Percentiles rank a stretch among this genome's conserved stretches.
phyloP scores from a whole-genome alignment of 179 eudicot species.

The Spergularia azorica region DNA sequence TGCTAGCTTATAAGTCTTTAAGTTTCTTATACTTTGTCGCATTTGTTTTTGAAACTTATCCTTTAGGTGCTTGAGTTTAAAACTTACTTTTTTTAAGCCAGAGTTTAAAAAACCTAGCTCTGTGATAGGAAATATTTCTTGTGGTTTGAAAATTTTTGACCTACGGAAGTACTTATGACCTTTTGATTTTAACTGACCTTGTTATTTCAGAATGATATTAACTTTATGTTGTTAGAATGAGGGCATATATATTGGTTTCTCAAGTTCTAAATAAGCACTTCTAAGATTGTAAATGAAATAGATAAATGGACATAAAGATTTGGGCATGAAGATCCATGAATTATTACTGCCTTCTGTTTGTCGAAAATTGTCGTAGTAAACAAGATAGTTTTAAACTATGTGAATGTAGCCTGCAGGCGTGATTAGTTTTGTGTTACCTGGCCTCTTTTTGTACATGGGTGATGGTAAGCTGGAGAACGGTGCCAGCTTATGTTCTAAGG shows the following conservation, averaged over 20 bases:
- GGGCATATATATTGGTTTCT: background rate
- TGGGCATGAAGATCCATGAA: background rate
- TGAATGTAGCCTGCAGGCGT: background rate
- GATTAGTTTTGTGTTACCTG: no score
- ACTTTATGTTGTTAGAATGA: background rate
- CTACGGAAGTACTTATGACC: background rate
- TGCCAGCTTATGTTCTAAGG: background rate
- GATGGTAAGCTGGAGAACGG: no score
- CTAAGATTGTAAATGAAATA: background rate
- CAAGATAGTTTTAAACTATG: no score
- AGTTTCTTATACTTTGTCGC: background rate
- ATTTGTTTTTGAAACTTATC: background rate
- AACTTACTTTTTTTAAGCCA: background rate
- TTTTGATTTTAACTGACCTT: background rate
- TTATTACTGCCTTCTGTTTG: no score
- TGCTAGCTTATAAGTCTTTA: background rate
- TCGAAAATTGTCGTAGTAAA: no score
- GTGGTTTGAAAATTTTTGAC: background rate
- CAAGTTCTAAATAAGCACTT: constrained; percentile 1
- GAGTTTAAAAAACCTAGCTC: background rate
- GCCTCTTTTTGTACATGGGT: background rate
- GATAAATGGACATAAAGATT: background rate
- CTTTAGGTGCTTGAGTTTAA: background rate
- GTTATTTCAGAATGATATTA: background rate
- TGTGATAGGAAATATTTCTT: background rate